Conservation (phyloP, 495 filamentous ascomycete genomes). For the Aspergillus leporis region DNA sequence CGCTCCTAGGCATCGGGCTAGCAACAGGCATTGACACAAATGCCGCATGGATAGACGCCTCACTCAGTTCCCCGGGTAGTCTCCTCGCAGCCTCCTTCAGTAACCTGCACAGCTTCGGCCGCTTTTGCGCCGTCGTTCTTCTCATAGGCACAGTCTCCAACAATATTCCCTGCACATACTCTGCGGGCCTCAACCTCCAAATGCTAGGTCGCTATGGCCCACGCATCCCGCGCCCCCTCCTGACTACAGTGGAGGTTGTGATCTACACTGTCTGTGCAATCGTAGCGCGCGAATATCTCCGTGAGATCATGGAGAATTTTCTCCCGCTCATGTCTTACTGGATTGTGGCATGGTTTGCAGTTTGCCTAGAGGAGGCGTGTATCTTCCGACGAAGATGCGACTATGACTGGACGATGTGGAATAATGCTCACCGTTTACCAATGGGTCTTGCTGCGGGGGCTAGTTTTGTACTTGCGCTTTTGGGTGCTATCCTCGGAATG, state of each 20-base stretch:
- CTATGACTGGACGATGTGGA: constrained; percentile 61
- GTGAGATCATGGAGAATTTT: constrained; percentile 58
- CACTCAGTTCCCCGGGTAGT: constrained; percentile 56
- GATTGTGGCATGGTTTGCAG: constrained; percentile 54
- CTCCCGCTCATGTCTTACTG: constrained; percentile 63
- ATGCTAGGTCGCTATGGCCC: constrained; percentile 54
- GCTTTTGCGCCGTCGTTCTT: constrained; percentile 62
- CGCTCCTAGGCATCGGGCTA: constrained; percentile 66
- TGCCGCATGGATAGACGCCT: constrained; percentile 51
- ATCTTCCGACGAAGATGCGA: constrained; percentile 48
- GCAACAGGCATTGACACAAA: constrained; percentile 56
- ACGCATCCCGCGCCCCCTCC: constrained; percentile 50
- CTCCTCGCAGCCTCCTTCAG: constrained; percentile 60
- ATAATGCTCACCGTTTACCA: constrained; percentile 51
- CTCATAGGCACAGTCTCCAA: constrained; percentile 66
- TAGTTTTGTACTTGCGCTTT: constrained; percentile 63
- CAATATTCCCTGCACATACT: constrained; percentile 63
- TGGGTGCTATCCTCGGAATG: constrained; percentile 63
- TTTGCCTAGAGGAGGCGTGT: constrained; percentile 53
- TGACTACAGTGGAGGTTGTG: constrained; percentile 48
- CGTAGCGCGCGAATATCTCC: constrained; percentile 52
- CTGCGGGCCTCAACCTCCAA: constrained; percentile 60
- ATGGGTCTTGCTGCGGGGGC: constrained; percentile 57
- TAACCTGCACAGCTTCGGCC: constrained; percentile 60
- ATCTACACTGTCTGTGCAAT: constrained; percentile 58